A percentile compares a stretch with the other conserved stretches of the same genome.
These are phyloP conservation scores for Penicillium coffeae DNA, from an alignment of 495 filamentous ascomycete genomes.

Conservation along the genomic window DNA sequence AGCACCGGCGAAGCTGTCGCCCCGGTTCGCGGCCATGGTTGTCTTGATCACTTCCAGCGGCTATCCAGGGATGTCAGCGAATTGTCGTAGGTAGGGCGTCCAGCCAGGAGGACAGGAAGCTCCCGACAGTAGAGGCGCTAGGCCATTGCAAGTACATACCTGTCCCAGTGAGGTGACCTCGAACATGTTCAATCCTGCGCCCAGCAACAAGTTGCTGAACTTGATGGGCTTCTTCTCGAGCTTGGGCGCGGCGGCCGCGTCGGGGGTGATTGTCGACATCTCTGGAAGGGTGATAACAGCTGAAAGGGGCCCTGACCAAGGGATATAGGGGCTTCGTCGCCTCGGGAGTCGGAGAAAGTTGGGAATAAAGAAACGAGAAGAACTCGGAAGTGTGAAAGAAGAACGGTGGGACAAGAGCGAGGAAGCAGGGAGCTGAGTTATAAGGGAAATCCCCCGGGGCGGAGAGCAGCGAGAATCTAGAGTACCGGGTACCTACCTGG, in stretches of 20 bases:
- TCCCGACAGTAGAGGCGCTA: neutral
- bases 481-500: slow-evolving; percentile 29
- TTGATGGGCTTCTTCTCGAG: slow-evolving; percentile 99
- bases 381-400: neutral
- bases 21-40: slow-evolving; percentile 95
- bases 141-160: slow-evolving; percentile 37
- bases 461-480: slow-evolving; percentile 2
- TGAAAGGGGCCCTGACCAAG: slow-evolving; percentile 87
- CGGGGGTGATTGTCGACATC: slow-evolving; percentile 46
- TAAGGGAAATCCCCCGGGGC: slow-evolving; percentile 14
- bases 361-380: slow-evolving; percentile 10
- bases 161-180: slow-evolving; percentile 89
- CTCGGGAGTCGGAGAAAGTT: slow-evolving; percentile 16
- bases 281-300: slow-evolving; percentile 40
- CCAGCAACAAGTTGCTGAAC: slow-evolving; percentile 97
- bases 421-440: slow-evolving; percentile 16
- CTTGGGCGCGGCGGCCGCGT: slow-evolving; percentile 47
- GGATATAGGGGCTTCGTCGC: slow-evolving; percentile 82
- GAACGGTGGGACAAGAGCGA: neutral
- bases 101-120: neutral
- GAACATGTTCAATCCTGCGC: slow-evolving; percentile 96
- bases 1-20: slow-evolving; percentile 78
- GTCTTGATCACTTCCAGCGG: slow-evolving; percentile 99
- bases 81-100: too few species aligned
- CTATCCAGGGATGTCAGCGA: slow-evolving; percentile 40